A percentile compares a stretch with the other conserved stretches of the same genome.
Conservation (phyloP, 768 basidiomycete genomes). For the Strobilomyces dryophilus region DNA sequence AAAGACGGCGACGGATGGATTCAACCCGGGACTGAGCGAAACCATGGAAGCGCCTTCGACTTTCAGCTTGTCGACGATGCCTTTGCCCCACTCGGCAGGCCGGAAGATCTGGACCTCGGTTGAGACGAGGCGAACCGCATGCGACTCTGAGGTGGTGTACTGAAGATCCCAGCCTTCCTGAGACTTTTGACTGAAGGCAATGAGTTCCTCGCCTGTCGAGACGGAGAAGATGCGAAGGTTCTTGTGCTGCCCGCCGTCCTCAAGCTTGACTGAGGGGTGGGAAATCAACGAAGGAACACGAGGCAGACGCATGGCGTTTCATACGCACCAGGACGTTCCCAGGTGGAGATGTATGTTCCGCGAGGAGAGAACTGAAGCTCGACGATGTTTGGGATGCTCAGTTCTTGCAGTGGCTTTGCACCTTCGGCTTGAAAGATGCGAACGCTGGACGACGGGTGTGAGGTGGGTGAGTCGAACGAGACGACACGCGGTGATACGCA, state of each 20-base stretch:
- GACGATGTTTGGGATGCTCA: constrained; percentile 67
- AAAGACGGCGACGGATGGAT: constrained; percentile 89
- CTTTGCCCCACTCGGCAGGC: constrained; percentile 76
- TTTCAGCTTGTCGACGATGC: constrained; percentile 75
- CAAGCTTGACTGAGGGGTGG: constrained; percentile 60
- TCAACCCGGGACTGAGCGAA: constrained; percentile 76
- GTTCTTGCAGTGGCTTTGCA: constrained; percentile 69
- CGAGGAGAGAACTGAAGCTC: constrained; percentile 92
- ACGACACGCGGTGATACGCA: constrained; percentile 39
- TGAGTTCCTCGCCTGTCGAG: constrained; percentile 81
- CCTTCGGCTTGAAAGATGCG: constrained; percentile 73
- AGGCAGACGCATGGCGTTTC: constrained; percentile 12
- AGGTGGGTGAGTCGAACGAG: constrained; percentile 17
- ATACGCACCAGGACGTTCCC: constrained; percentile 79
- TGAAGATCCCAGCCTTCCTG: constrained; percentile 89
- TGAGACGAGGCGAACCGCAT: constrained; percentile 76
- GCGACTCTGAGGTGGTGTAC: constrained; percentile 85
- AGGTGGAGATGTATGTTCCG: constrained; percentile 90
- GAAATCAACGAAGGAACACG: constrained; percentile 23
- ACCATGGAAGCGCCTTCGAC: constrained; percentile 80
- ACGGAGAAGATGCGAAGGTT: constrained; percentile 90
- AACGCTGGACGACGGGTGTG: constrained; percentile 43
- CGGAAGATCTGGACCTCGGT: constrained; percentile 81
- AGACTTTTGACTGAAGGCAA: constrained; percentile 86
- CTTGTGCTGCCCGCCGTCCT: constrained; percentile 88